phyloP scores from a whole-genome alignment of 1,139 yeast genomes.

The Geotrichum reessii region DNA sequence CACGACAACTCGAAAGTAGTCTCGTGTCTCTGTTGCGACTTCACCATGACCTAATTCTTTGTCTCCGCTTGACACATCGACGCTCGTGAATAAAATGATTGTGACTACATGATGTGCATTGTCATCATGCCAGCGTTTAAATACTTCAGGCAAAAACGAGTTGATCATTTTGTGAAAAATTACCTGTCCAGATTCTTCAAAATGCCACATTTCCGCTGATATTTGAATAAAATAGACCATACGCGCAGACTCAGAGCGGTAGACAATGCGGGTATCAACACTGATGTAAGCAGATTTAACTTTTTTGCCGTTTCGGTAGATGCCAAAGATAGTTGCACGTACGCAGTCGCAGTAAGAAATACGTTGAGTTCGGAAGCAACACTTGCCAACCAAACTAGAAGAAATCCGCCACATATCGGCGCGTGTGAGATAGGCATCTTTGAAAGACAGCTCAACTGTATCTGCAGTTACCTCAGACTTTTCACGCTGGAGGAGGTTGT shows the following conservation, averaged over 20 bases:
- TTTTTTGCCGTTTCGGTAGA: conserved; percentile 63
- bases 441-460: conserved; percentile 71
- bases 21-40: conserved; percentile 59
- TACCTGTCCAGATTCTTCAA: conserved; percentile 93
- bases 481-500: conserved; percentile 19
- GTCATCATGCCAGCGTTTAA: conserved; percentile 78
- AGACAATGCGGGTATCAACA: conserved; percentile 69
- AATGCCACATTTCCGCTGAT: conserved; percentile 96
- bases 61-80: conserved; percentile 48
- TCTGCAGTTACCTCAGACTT: conserved; percentile 62
- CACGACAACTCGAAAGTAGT: conserved; percentile 87
- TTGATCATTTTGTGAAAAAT: conserved; percentile 89
- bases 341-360: conserved; percentile 58
- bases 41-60: conserved; percentile 52
- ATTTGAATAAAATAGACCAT: conserved; percentile 79
- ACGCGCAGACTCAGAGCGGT: conserved; percentile 85
- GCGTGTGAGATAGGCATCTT: conserved; percentile 75
- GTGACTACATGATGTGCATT: conserved; percentile 90
- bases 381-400: conserved; percentile 52
- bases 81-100: conserved; percentile 78
- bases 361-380: conserved; percentile 64
- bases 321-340: conserved; percentile 58
- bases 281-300: conserved; percentile 57
- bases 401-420: conserved; percentile 93
- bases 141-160: conserved; percentile 82